These are phyloP conservation scores for Takashimella koratensis DNA, from an alignment of 1,284 basidiomycete species.

Conservation along the genomic window DNA sequence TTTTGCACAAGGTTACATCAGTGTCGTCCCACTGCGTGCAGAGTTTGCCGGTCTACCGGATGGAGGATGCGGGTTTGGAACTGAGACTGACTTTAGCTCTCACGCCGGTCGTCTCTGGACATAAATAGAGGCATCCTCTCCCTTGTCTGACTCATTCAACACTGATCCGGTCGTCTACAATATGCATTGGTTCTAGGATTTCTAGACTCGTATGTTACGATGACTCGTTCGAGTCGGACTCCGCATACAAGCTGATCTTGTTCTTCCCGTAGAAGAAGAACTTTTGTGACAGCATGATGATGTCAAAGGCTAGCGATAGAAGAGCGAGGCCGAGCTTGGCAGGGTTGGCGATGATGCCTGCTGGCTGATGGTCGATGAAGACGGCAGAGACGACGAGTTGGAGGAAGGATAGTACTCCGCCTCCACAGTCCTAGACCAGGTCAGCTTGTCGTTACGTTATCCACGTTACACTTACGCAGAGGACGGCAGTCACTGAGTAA, in stretches of 20 bases:
- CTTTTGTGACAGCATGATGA: slow-evolving; percentile 36
- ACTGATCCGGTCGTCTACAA: neutral
- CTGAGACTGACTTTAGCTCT: neutral
- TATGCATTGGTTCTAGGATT: neutral
- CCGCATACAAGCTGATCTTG: no score
- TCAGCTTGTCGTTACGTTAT: slow-evolving; percentile 4
- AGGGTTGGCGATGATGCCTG: slow-evolving; percentile 46
- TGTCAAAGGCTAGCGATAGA: slow-evolving; percentile 34
- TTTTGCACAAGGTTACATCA: slow-evolving; percentile 40
- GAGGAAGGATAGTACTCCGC: slow-evolving; percentile 41
- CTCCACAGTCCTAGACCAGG: slow-evolving; percentile 40
- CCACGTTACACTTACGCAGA: slow-evolving; percentile 28
- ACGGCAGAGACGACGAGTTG: slow-evolving; percentile 46
- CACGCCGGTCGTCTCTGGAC: neutral
- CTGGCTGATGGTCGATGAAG: slow-evolving; percentile 38
- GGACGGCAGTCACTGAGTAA: slow-evolving; percentile 39
- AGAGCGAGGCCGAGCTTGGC: slow-evolving; percentile 43
- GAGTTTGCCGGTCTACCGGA: slow-evolving; percentile 25
- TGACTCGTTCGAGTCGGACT: no score
- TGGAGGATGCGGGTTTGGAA: slow-evolving; percentile 21
- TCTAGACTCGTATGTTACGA: no score
- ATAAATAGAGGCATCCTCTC: no score
- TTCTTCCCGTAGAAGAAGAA: slow-evolving; percentile 24
- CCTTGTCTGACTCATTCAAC: no score
- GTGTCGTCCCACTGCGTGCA: slow-evolving; percentile 38